Base-by-base conservation (phyloP, 495 filamentous ascomycete species). In the Aspergillus taichungensis region DNA sequence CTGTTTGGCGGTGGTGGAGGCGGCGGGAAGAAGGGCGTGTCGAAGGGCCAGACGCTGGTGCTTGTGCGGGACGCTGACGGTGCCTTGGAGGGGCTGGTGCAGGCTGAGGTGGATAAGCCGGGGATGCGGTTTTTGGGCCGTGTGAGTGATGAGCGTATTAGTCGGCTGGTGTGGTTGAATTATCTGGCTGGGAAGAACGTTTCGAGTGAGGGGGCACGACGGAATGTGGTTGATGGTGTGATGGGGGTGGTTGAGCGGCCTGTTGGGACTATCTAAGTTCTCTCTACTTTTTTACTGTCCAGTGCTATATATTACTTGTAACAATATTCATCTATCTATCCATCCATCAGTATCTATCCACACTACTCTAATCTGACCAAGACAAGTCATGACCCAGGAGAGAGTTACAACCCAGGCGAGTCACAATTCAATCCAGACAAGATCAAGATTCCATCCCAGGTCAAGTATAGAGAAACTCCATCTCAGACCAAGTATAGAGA, bases 201-300 rank as follows among this genome's bases (percentile, higher is more conserved):
- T 8, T 87, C 88, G 5, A 94, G 87, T 56, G 88, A 94, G 53
- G 74, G 75, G 6, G 85, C 88, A 27, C 74, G 92, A 49, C 72
- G 78, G 69, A 89, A 76, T 43, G 80, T 98, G 44, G 84, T 95
- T 5, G 83, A 95, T 33, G 92, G 92, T 0, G 71, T 94, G 41
- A 82, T 95, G 76, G 80, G 78, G 45, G 79, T 96, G 67, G 90
- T 91, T 11, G 87, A 90, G 68, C 65, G 92, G 53, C 92, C 92
- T 0, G 76, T 94, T 37, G 91, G 90, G 6, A 94, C 88, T 0
- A 79, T 24, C 18, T 24, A 24, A 4, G 1, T 24, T 24, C 4
- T 24, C 18, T 24, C 4, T 24, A 24, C 18, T 24, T 24, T 24
- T 51, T 59, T 35, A 11, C 29, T 9, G 12, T 46, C 13, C 30